phyloP scores from a whole-genome alignment of 2,329 filamentous ascomycete genomes.

The Didymosphaeria variabile region DNA sequence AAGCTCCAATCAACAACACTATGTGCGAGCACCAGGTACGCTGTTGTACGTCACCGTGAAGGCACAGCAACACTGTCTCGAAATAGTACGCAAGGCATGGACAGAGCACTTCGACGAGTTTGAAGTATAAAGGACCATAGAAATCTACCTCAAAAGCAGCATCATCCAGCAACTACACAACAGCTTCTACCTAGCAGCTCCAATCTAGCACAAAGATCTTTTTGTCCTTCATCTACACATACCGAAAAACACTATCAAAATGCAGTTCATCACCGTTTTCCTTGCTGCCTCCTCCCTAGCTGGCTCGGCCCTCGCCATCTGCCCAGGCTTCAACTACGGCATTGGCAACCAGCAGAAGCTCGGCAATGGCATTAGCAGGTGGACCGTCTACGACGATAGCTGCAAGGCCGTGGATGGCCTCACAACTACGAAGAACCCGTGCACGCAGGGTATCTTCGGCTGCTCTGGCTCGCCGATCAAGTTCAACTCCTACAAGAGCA shows the following conservation, averaged over 20 bases:
- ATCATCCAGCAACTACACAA: constrained; percentile 2
- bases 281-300: constrained; percentile 3
- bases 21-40: neutral
- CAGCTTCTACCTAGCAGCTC: neutral
- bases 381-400: constrained; percentile 7
- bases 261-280: constrained; percentile 9
- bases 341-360: constrained; percentile 11
- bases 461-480: constrained; percentile 4
- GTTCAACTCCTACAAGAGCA: constrained; percentile 9
- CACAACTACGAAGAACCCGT: constrained; percentile 11
- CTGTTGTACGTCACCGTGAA: neutral
- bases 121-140: neutral
- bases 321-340: constrained; percentile 16
- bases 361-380: neutral
- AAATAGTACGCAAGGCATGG: neutral
- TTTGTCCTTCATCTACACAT: neutral
- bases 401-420: constrained; percentile 12
- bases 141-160: neutral
- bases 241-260: constrained; percentile 2
- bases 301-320: constrained; percentile 12
- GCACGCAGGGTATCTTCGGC: constrained; percentile 10
- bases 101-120: neutral
- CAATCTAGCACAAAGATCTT: neutral
- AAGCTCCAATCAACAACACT: neutral
- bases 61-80: neutral